Evolutionary conservation across 805 yeast genomes (phyloP).

Genomic region (Candida insectorum): DNA sequence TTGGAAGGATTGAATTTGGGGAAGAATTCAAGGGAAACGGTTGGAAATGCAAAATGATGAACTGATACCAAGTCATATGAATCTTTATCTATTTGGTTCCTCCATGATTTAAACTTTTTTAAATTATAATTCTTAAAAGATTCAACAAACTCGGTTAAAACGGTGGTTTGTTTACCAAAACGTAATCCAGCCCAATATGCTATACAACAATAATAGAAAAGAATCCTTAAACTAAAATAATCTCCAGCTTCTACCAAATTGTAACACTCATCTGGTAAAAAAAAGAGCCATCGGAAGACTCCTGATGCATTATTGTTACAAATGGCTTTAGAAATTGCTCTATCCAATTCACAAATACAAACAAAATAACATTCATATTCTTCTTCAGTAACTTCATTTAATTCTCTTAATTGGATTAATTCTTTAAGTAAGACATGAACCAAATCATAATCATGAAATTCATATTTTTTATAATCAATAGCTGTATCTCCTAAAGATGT

Average conservation of each 20-base stretch:
- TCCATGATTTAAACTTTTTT: conserved; percentile 11
- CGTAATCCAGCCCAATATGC: conserved; percentile 17
- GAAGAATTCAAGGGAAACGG: conserved; percentile 1
- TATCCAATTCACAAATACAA: conserved; percentile 13
- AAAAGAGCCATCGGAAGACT: conserved; percentile 23
- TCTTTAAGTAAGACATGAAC: neutral
- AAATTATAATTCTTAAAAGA: conserved; percentile 15
- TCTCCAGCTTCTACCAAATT: conserved; percentile 15
- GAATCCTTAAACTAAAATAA: conserved; percentile 20
- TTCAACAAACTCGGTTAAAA: conserved; percentile 20
- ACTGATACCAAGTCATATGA: conserved; percentile 6
- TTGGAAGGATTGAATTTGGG: conserved; percentile 1
- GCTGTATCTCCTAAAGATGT: too few relatives aligned
- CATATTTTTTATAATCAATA: too few relatives aligned
- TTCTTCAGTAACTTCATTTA: neutral
- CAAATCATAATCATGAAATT: neutral
- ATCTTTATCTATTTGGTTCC: conserved; percentile 9
- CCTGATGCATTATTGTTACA: conserved; percentile 19
- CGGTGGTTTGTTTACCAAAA: conserved; percentile 12
- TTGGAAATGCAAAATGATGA: neutral
- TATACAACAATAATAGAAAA: conserved; percentile 20
- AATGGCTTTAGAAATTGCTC: neutral
- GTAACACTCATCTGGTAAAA: conserved; percentile 14
- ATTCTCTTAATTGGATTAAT: neutral
- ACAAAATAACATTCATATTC: neutral